phyloP scores from a whole-genome alignment of 257 asterid species.

The Haberlea rhodopensis region DNA sequence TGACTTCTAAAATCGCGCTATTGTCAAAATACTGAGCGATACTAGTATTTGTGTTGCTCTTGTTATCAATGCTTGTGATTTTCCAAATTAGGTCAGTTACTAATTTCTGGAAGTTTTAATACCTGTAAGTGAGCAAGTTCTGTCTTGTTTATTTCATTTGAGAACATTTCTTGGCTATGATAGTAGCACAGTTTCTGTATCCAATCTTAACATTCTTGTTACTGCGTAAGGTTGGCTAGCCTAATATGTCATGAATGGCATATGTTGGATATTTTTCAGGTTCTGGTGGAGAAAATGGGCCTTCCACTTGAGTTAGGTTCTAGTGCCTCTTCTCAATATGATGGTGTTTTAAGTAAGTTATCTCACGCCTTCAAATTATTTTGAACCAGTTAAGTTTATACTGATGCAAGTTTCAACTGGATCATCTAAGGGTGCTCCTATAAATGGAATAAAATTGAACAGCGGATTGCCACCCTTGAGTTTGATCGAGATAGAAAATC shows the following conservation, averaged over 20 bases:
- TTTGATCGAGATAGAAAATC: constrained; percentile 98
- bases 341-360: constrained; percentile 68
- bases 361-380: constrained; percentile 2
- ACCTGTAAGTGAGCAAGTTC: not conserved
- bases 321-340: constrained; percentile 46
- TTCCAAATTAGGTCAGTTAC: not conserved
- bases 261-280: constrained; percentile 44
- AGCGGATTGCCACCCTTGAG: constrained; percentile 94
- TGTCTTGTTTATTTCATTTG: not conserved
- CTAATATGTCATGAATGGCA: constrained; percentile 8
- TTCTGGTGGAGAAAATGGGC: constrained; percentile 97
- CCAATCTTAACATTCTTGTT: constrained; percentile 14
- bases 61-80: too few species aligned
- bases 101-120: not conserved
- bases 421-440: constrained; percentile 59
- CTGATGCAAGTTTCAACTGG: constrained; percentile 32
- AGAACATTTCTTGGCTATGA: not conserved
- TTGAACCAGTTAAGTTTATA: not conserved
- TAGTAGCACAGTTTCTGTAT: too few species aligned
- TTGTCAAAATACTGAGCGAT: not conserved
- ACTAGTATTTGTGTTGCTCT: not conserved
- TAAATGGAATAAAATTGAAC: constrained; percentile 68
- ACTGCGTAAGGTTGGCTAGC: not conserved
- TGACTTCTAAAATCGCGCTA: constrained; percentile 1
- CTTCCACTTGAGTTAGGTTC: constrained; percentile 60